Percentiles rank a stretch among this genome's conserved stretches.
Conservation (phyloP, 2,329 filamentous ascomycete species). For the Chaetomium strumarium region DNA sequence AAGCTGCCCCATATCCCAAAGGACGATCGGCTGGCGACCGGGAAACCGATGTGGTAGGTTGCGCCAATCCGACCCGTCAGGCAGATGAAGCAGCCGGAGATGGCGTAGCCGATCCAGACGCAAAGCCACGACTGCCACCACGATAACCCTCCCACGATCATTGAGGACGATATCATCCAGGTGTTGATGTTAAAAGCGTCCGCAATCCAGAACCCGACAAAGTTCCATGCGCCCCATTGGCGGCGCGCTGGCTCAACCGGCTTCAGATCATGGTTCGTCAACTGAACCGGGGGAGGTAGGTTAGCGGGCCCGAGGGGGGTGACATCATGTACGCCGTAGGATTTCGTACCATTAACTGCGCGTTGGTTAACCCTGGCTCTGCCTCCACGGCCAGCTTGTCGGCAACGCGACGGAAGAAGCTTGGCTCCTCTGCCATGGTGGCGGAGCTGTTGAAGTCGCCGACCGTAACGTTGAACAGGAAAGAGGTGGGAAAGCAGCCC, state of each 20-base stretch:
- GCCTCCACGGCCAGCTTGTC: conserved; percentile 65
- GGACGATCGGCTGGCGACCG: conserved; percentile 68
- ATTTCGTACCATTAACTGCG: conserved; percentile 66
- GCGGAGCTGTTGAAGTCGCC: neutral
- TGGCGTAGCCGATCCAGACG: conserved; percentile 78
- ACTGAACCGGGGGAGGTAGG: conserved; percentile 33
- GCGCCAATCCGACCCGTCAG: conserved; percentile 78
- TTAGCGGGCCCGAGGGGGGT: conserved; percentile 12
- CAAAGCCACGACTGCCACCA: conserved; percentile 94
- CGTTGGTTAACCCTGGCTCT: conserved; percentile 69
- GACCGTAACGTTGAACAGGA: neutral
- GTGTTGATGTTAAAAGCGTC: conserved; percentile 87
- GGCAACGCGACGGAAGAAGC: conserved; percentile 36
- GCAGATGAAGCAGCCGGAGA: conserved; percentile 70
- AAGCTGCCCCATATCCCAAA: conserved; percentile 87
- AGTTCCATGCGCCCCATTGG: conserved; percentile 83
- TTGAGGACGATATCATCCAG: conserved; percentile 87
- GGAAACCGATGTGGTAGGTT: conserved; percentile 83
- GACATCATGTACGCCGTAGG: neutral
- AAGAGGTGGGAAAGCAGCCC: neutral
- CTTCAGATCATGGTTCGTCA: conserved; percentile 79
- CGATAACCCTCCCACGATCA: conserved; percentile 70
- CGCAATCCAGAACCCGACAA: conserved; percentile 80
- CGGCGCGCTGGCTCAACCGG: conserved; percentile 72
- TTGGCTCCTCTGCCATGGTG: conserved; percentile 30